These are phyloP conservation scores for Fusarium sp. DNA, from an alignment of 2,329 filamentous ascomycete genomes.

Conservation along the genomic window DNA sequence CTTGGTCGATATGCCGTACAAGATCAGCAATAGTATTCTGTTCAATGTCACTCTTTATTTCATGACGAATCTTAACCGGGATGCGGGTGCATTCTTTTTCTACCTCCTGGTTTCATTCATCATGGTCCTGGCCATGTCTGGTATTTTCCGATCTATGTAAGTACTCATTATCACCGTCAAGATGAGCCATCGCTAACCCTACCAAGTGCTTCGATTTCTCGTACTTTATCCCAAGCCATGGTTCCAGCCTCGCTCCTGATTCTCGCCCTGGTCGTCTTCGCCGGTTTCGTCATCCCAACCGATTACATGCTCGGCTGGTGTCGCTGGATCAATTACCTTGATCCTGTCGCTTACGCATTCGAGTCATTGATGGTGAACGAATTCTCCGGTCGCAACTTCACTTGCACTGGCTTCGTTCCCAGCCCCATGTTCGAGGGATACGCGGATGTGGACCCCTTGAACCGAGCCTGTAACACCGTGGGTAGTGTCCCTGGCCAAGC, in stretches of 20 bases:
- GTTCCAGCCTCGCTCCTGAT: slow-evolving; percentile 58
- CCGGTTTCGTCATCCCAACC: slow-evolving; percentile 64
- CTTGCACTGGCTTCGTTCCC: slow-evolving; percentile 46
- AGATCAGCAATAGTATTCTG: slow-evolving; percentile 57
- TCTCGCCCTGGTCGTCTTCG: slow-evolving; percentile 57
- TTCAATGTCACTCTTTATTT: slow-evolving; percentile 65
- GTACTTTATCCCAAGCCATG: slow-evolving; percentile 66
- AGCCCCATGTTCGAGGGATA: slow-evolving; percentile 50
- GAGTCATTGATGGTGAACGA: slow-evolving; percentile 78
- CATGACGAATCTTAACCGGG: slow-evolving; percentile 62
- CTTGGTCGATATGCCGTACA: slow-evolving; percentile 61
- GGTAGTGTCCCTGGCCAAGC: slow-evolving; percentile 63
- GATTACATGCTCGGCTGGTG: slow-evolving; percentile 74
- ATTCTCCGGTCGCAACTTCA: slow-evolving; percentile 60
- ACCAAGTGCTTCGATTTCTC: slow-evolving; percentile 58
- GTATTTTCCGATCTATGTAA: slow-evolving; percentile 66
- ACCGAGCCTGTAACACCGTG: slow-evolving; percentile 63
- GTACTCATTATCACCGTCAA: neutral
- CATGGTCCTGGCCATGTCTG: slow-evolving; percentile 74
- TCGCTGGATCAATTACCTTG: slow-evolving; percentile 77
- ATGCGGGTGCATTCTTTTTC: slow-evolving; percentile 63
- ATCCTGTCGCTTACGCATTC: slow-evolving; percentile 77
- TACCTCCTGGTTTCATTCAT: slow-evolving; percentile 64
- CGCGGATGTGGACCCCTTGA: slow-evolving; percentile 36
- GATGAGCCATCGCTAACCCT: neutral